A percentile compares a stretch with the other conserved stretches of the same genome.
phyloP scores from a whole-genome alignment of 2,329 filamentous ascomycete species.

The Cytospora piceae region DNA sequence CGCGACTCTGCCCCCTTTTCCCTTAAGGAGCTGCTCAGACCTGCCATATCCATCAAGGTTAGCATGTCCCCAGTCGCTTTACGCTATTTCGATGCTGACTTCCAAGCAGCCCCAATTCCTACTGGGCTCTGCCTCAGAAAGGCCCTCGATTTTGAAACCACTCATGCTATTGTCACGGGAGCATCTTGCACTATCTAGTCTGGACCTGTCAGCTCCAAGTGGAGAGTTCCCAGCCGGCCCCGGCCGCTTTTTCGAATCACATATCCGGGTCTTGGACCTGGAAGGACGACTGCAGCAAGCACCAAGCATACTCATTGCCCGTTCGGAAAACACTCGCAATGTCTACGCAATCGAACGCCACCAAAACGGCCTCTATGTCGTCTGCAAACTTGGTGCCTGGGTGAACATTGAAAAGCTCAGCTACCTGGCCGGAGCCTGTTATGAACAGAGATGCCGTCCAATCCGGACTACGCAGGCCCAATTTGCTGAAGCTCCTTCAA shows the following conservation, averaged over 20 bases:
- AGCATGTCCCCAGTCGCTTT: background rate
- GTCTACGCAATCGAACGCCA: constrained; percentile 70
- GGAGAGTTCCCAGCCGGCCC: constrained; percentile 52
- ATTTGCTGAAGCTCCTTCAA: constrained; percentile 37
- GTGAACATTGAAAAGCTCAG: constrained; percentile 61
- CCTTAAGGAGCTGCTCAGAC: constrained; percentile 57
- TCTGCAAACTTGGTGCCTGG: constrained; percentile 72
- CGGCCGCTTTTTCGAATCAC: constrained; percentile 61
- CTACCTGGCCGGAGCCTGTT: constrained; percentile 53
- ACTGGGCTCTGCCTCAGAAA: constrained; percentile 34
- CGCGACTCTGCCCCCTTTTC: constrained; percentile 43
- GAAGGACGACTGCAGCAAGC: constrained; percentile 64
- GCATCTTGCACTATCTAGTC: constrained; percentile 61
- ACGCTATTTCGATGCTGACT: constrained; percentile 30
- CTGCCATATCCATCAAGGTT: constrained; percentile 58
- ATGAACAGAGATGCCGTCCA: constrained; percentile 38
- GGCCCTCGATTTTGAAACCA: constrained; percentile 60
- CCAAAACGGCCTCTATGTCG: constrained; percentile 61
- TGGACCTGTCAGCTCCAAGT: constrained; percentile 59
- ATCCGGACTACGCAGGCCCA: constrained; percentile 26
- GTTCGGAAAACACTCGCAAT: constrained; percentile 57
- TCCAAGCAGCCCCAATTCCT: constrained; percentile 26
- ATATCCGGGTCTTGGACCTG: constrained; percentile 65
- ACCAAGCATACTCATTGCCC: constrained; percentile 63
- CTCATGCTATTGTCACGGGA: constrained; percentile 66